Percentiles rank a stretch among this genome's conserved stretches.
Evolutionary conservation across 805 yeast genomes (phyloP).

Genomic region (Pichia pseudocactophila): DNA sequence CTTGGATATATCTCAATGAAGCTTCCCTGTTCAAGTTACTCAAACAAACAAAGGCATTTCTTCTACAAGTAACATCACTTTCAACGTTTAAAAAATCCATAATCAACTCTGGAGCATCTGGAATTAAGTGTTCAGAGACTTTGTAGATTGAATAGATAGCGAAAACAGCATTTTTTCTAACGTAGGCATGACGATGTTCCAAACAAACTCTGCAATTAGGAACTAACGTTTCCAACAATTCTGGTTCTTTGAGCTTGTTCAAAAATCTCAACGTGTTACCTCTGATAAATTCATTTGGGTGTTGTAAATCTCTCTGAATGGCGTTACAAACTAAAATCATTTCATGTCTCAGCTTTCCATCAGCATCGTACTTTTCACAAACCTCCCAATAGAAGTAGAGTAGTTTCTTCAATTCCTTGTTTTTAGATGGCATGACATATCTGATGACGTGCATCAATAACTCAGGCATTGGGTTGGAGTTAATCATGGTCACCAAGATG

Average conservation of each 20-base stretch:
- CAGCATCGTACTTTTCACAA: conserved; percentile 80
- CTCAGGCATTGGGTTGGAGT: conserved; percentile 89
- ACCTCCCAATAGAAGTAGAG: conserved; percentile 97
- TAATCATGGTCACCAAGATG: conserved; percentile 77
- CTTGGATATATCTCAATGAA: conserved; percentile 75
- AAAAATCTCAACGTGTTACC: conserved; percentile 92
- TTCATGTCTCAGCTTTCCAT: conserved; percentile 92
- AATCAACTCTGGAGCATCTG: conserved; percentile 90
- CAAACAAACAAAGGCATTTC: conserved; percentile 89
- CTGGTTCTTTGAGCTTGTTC: conserved; percentile 85
- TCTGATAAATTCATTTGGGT: conserved; percentile 93
- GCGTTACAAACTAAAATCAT: conserved; percentile 98
- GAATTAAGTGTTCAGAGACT: conserved; percentile 79
- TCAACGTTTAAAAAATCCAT: conserved; percentile 67
- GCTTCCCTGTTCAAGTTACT: conserved; percentile 76
- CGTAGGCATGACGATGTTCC: conserved; percentile 96
- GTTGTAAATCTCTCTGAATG: conserved; percentile 93
- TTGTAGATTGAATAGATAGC: conserved; percentile 77
- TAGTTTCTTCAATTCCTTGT: conserved; percentile 85
- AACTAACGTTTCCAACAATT: conserved; percentile 87
- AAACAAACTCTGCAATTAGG: conserved; percentile 87
- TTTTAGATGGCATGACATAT: conserved; percentile 92
- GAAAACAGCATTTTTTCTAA: conserved; percentile 92
- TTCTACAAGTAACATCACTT: conserved; percentile 85
- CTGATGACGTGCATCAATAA: conserved; percentile 94